phyloP scores from a whole-genome alignment of 2,329 filamentous ascomycete species.

The Neonectria neomacrospora region DNA sequence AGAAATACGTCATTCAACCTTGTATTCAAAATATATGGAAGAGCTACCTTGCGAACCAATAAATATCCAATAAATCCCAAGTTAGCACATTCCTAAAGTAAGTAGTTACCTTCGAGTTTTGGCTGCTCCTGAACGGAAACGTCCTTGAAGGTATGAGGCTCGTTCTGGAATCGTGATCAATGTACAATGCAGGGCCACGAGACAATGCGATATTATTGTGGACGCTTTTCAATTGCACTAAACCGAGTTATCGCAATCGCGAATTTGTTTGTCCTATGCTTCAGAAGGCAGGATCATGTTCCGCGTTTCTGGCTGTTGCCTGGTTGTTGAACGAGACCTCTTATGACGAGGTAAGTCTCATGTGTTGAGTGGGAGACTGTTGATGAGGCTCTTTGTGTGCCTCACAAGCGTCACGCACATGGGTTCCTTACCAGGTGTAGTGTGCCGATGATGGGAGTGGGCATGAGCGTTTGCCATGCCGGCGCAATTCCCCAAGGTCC shows the following conservation, averaged over 20 bases:
- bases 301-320: neutral
- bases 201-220: neutral
- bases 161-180: neutral
- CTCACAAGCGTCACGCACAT: conserved; percentile 40
- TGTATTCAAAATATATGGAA: neutral
- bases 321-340: neutral
- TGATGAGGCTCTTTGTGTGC: conserved; percentile 38
- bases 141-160: too few species aligned
- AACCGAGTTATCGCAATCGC: neutral
- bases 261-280: neutral
- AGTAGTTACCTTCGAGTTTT: too few species aligned
- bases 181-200: neutral
- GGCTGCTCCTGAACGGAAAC: too few species aligned
- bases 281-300: neutral
- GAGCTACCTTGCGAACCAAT: neutral
- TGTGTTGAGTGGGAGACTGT: conserved; percentile 9
- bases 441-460: conserved; percentile 13
- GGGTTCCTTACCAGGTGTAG: conserved; percentile 35
- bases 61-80: too few species aligned
- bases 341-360: neutral
- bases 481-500: conserved; percentile 13
- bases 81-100: too few species aligned
- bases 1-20: neutral
- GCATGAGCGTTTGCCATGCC: conserved; percentile 14
- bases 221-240: too few species aligned